A percentile compares a stretch with the other conserved stretches of the same genome.
Evolutionary conservation across 2,329 filamentous ascomycete species (phyloP).

Genomic region (Clarireedia paspali): DNA sequence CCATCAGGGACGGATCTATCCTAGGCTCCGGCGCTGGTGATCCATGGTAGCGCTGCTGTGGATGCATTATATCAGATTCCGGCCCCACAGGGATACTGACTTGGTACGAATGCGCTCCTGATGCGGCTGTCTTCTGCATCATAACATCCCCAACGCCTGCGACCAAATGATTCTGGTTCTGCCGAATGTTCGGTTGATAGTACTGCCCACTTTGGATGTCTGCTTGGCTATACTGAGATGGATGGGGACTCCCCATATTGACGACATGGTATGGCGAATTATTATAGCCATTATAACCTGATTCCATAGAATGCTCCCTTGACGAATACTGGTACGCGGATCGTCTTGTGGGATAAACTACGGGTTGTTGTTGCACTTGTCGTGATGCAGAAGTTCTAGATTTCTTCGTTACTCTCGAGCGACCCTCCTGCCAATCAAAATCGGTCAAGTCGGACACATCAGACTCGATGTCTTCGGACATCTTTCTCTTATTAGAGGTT

Average conservation of each 20-base stretch:
- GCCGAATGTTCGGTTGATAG: constrained; percentile 34
- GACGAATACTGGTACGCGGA: constrained; percentile 27
- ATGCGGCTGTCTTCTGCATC: constrained; percentile 33
- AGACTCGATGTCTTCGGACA: constrained; percentile 31
- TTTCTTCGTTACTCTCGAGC: constrained; percentile 17
- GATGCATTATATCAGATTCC: constrained; percentile 25
- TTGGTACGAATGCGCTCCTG: constrained; percentile 26
- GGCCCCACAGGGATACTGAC: constrained; percentile 33
- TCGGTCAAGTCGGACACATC: constrained; percentile 40
- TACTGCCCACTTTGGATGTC: constrained; percentile 40
- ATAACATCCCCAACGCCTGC: constrained; percentile 34
- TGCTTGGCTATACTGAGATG: constrained; percentile 36
- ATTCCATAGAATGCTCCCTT: constrained; percentile 25
- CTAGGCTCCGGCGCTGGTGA: constrained; percentile 14
- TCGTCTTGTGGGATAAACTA: constrained; percentile 22
- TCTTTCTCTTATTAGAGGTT: constrained; percentile 43
- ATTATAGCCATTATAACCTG: constrained; percentile 28
- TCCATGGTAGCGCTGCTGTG: constrained; percentile 2
- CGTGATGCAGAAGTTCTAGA: constrained; percentile 5
- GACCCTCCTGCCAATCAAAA: constrained; percentile 34
- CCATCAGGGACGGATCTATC: constrained; percentile 25
- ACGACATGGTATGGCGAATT: constrained; percentile 43
- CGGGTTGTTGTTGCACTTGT: constrained; percentile 16
- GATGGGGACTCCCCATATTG: constrained; percentile 42
- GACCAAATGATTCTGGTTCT: constrained; percentile 18